These are phyloP conservation scores for Neonectria hederae DNA, from an alignment of 2,329 filamentous ascomycete species.

Conservation along the genomic window DNA sequence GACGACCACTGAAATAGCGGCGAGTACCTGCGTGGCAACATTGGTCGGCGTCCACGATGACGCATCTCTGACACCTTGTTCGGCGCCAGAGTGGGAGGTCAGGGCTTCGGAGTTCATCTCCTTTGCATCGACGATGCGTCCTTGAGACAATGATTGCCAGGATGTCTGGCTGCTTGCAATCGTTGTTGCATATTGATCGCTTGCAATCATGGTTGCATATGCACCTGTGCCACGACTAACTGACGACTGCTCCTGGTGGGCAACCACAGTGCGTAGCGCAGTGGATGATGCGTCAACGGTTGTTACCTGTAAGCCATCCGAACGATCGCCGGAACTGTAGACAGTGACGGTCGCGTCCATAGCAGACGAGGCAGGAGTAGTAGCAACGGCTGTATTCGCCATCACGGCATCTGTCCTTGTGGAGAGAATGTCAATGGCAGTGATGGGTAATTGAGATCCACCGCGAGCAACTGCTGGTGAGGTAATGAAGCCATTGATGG, in stretches of 20 bases:
- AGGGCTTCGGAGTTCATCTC: neutral
- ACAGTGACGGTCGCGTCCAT: neutral
- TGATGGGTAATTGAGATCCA: neutral
- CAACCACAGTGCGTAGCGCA: neutral
- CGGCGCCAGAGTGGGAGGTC: neutral
- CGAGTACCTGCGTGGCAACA: neutral
- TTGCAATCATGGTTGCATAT: neutral
- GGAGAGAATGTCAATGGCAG: neutral
- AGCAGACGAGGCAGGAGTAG: neutral
- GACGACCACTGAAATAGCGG: neutral
- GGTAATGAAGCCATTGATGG: neutral
- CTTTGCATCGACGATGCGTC: neutral
- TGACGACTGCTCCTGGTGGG: neutral
- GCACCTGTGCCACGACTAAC: slow-evolving; percentile 6
- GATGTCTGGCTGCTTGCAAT: neutral
- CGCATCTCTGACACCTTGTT: neutral
- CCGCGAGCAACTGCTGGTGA: neutral
- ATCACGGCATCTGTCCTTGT: neutral
- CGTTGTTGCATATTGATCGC: neutral
- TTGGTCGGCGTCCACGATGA: neutral
- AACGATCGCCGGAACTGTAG: neutral
- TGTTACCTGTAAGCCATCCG: neutral
- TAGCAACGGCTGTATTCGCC: neutral
- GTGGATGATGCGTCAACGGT: neutral
- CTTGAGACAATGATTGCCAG: neutral